Evolutionary conservation across 192 early-diverging fungal genomes (phyloP).

Genomic region (Podila epigama): DNA sequence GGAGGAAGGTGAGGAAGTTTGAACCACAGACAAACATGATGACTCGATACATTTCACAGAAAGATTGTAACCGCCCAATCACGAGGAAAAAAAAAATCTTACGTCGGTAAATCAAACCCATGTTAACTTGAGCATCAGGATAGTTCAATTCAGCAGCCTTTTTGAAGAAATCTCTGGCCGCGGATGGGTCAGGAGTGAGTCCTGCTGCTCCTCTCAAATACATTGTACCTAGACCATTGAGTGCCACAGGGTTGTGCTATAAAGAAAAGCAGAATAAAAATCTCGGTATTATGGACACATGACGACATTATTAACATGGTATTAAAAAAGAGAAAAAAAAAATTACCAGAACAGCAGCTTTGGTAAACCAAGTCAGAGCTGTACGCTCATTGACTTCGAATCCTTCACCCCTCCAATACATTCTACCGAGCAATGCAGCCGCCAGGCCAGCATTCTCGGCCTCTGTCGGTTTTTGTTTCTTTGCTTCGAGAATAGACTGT

Average conservation of each 20-base stretch:
- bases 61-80: conserved; percentile 37
- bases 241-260: conserved; percentile 66
- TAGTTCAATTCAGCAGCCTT: conserved; percentile 74
- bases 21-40: too few species aligned
- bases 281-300: too few species aligned
- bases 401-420: conserved; percentile 95
- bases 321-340: neutral
- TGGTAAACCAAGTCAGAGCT: conserved; percentile 82
- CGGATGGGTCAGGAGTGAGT: conserved; percentile 51
- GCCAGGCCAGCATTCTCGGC: conserved; percentile 69
- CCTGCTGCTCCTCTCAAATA: conserved; percentile 69
- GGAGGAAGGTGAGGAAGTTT: too few species aligned
- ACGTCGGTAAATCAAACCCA: conserved; percentile 54
- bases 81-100: conserved; percentile 28
- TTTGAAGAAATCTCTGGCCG: conserved; percentile 71
- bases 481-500: conserved; percentile 9
- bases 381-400: conserved; percentile 60
- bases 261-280: neutral
- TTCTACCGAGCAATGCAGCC: conserved; percentile 81
- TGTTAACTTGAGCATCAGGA: conserved; percentile 81
- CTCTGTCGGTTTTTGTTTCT: neutral
- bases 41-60: too few species aligned
- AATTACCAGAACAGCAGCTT: conserved; percentile 63
- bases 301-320: too few species aligned
- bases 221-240: conserved; percentile 88